Evolutionary conservation across 352 stramenopile genomes (phyloP).

Genomic region (Pythium insidiosum): DNA sequence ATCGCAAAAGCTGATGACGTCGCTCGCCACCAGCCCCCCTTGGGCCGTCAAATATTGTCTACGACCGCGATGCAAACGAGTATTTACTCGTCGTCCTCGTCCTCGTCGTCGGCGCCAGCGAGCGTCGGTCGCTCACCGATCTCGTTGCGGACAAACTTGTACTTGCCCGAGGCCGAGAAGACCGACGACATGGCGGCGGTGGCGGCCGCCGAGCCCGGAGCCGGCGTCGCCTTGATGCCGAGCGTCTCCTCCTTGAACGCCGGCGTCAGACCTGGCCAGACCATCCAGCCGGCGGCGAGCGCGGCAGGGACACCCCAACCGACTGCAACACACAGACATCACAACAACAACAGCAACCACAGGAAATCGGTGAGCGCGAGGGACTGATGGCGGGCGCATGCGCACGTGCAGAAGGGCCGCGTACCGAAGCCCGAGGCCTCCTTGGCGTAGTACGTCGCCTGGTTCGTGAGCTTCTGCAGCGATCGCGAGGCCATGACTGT

Average conservation of each 20-base stretch:
- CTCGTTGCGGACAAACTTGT: conserved; percentile 71
- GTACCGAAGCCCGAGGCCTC: conserved; percentile 40
- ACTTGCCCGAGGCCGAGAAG: conserved; percentile 58
- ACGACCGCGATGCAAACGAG: no score
- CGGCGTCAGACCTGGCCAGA: conserved; percentile 59
- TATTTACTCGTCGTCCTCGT: conserved; percentile 16
- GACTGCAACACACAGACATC: conserved; percentile 8
- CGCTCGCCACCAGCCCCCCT: no score
- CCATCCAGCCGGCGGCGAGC: conserved; percentile 52
- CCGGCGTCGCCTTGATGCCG: conserved; percentile 30
- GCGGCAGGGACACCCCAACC: conserved; percentile 44
- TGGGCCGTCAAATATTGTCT: no score
- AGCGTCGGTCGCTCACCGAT: conserved; percentile 67
- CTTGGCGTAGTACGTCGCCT: conserved; percentile 41
- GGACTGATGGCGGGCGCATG: no score
- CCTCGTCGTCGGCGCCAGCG: no score
- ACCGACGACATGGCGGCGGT: conserved; percentile 12
- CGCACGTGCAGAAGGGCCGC: conserved; percentile 8
- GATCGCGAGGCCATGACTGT: conserved; percentile 26
- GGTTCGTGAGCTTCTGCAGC: conserved; percentile 28
- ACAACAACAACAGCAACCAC: neutral
- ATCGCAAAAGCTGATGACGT: no score
- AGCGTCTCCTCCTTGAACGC: conserved; percentile 71
- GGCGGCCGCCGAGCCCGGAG: conserved; percentile 15
- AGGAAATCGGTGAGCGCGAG: no score